Percentiles rank a stretch among this genome's conserved stretches.
These are phyloP conservation scores for Acidomyces sp. DNA, from an alignment of 495 filamentous ascomycete species.

Conservation along the genomic window DNA sequence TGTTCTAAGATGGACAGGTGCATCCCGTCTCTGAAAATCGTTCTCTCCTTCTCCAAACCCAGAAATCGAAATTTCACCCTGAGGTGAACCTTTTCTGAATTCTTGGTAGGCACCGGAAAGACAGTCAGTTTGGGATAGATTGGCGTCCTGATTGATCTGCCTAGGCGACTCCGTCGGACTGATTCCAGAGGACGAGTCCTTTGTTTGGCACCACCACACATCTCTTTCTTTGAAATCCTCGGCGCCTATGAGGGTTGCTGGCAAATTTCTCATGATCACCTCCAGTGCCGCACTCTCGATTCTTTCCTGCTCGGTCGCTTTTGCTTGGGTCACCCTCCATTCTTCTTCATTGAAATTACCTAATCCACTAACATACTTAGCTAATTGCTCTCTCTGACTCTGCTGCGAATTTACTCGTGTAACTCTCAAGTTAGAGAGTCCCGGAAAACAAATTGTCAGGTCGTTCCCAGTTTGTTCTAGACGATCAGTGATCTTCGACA, in stretches of 20 bases:
- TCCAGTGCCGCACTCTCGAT: slow-evolving; percentile 5
- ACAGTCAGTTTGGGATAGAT: too few species aligned
- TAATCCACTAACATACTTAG: slow-evolving; percentile 21
- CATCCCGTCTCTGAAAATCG: not conserved
- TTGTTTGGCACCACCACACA: too few species aligned
- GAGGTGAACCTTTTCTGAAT: too few species aligned
- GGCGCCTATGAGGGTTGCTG: not conserved
- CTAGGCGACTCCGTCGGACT: too few species aligned
- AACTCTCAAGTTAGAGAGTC: slow-evolving; percentile 16
- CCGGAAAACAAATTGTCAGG: slow-evolving; percentile 21
- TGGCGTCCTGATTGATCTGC: too few species aligned
- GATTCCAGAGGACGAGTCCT: too few species aligned
- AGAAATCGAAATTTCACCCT: too few species aligned
- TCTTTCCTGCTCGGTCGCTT: not conserved
- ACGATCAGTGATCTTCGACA: slow-evolving; percentile 23
- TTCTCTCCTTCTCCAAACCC: not conserved
- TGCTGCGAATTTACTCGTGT: slow-evolving; percentile 13
- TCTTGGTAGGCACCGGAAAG: too few species aligned
- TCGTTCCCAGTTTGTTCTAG: slow-evolving; percentile 22
- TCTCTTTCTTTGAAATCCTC: too few species aligned
- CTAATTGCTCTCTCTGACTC: slow-evolving; percentile 19
- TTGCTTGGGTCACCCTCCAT: slow-evolving; percentile 8
- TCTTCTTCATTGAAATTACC: slow-evolving; percentile 18
- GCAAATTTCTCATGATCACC: slow-evolving; percentile 5
- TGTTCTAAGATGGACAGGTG: too few species aligned